Percentiles rank a stretch among this genome's conserved stretches.
Evolutionary conservation across 2,329 filamentous ascomycete genomes (phyloP).

Genomic region (Albophoma yamanashiensis): DNA sequence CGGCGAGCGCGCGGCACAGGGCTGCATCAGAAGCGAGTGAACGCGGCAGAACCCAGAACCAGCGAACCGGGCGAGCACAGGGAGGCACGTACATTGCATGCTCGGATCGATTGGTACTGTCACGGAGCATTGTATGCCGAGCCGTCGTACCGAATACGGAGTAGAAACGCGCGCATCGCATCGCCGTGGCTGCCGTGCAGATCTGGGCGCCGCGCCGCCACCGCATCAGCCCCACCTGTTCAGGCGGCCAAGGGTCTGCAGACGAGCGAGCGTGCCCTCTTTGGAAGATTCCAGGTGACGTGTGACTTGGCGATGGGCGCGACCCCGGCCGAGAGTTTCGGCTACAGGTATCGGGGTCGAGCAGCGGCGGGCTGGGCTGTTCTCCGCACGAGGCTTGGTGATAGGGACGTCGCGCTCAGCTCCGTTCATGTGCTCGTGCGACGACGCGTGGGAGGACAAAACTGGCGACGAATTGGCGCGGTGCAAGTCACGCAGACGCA

Average conservation of each 20-base stretch:
- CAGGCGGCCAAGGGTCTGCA: conserved; percentile 3
- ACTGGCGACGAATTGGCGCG: not conserved
- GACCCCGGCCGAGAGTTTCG: not conserved
- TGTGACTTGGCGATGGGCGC: not conserved
- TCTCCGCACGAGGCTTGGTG: not conserved
- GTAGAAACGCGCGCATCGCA: not conserved
- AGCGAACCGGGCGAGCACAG: not conserved
- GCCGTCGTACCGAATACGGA: not conserved
- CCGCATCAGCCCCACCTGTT: conserved; percentile 3
- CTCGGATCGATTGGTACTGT: not conserved
- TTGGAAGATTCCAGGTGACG: not conserved
- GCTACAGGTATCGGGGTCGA: not conserved
- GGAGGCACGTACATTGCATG: not conserved
- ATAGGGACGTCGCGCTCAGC: not conserved
- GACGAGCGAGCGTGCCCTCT: not conserved
- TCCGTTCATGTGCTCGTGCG: not conserved
- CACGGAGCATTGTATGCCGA: not conserved
- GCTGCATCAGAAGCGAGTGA: not conserved
- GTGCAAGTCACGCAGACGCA: not conserved
- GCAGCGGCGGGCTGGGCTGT: too few species aligned
- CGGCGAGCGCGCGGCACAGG: not conserved
- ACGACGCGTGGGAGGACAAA: not conserved
- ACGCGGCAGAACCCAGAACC: not conserved
- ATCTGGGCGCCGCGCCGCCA: not conserved
- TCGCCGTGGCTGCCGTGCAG: not conserved